These are phyloP conservation scores for Lomentospora prolificans DNA, from an alignment of 2,329 filamentous ascomycete species.

Conservation along the genomic window DNA sequence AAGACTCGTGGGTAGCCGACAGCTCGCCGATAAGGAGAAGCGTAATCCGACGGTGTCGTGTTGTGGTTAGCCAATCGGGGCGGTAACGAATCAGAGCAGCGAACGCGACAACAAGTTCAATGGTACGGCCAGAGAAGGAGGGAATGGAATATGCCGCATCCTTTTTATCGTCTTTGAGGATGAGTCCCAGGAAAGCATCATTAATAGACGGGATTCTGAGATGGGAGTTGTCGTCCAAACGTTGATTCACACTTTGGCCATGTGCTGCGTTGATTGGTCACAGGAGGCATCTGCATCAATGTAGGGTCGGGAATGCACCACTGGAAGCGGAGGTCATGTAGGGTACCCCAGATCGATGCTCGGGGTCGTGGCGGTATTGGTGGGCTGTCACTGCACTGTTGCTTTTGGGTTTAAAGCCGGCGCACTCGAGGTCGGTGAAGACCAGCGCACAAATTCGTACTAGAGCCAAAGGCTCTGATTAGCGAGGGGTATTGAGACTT, in stretches of 20 bases:
- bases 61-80: too few species aligned
- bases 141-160: background rate
- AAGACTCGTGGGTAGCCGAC: too few species aligned
- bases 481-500: too few species aligned
- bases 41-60: too few species aligned
- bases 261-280: slow-evolving; percentile 9
- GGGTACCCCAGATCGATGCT: background rate
- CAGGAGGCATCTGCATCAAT: background rate
- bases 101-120: background rate
- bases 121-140: background rate
- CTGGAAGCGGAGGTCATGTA: background rate
- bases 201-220: background rate
- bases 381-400: too few species aligned
- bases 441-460: too few species aligned
- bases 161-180: background rate
- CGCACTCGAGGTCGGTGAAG: too few species aligned
- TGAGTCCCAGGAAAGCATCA: background rate
- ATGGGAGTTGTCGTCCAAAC: background rate
- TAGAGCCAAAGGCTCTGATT: too few species aligned
- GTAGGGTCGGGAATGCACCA: background rate
- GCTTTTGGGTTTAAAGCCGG: too few species aligned
- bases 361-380: too few species aligned
- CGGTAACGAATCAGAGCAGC: background rate
- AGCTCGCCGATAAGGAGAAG: too few species aligned
- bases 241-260: background rate